Evolutionary conservation across 306 rosid species (phyloP).

Genomic region (Rosa multiflora): DNA sequence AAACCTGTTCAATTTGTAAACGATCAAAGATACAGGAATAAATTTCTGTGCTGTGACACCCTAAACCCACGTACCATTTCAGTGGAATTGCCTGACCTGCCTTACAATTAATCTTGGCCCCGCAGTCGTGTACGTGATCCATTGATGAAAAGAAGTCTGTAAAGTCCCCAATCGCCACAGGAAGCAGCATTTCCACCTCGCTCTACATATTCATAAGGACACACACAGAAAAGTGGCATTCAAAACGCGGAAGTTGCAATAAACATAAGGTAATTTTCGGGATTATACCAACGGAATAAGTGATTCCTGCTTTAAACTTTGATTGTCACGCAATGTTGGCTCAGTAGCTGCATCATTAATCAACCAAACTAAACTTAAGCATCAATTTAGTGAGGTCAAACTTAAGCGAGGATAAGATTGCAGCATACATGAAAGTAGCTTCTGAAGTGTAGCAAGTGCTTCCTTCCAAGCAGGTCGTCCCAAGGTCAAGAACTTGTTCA

Average conservation of each 20-base stretch:
- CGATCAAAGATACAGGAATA: neutral
- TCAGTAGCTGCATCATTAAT: conserved; percentile 59
- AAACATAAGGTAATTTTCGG: neutral
- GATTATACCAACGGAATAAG: conserved; percentile 66
- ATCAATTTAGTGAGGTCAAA: neutral
- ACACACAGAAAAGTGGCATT: conserved; percentile 4
- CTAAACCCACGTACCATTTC: conserved; percentile 53
- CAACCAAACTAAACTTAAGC: conserved; percentile 7
- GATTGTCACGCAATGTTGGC: conserved; percentile 75
- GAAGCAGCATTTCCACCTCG: conserved; percentile 70
- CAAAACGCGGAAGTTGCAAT: neutral
- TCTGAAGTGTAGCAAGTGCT: conserved; percentile 85
- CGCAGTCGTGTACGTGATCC: conserved; percentile 84
- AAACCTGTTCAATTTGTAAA: conserved; percentile 12
- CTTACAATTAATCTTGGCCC: conserved; percentile 52
- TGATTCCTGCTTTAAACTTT: conserved; percentile 56
- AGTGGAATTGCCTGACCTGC: conserved; percentile 54
- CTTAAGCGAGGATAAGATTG: neutral
- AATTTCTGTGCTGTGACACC: conserved; percentile 11
- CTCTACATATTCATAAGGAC: conserved; percentile 41
- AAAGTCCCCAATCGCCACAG: conserved; percentile 78
- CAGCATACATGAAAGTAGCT: conserved; percentile 71
- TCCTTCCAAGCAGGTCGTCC: conserved; percentile 96
- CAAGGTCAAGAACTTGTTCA: conserved; percentile 80
- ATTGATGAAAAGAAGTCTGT: conserved; percentile 80